Evolutionary conservation across 331 rosid species (phyloP), one percentile per base, ranked within the genome.

Genomic region (Spiraea crenata): DNA sequence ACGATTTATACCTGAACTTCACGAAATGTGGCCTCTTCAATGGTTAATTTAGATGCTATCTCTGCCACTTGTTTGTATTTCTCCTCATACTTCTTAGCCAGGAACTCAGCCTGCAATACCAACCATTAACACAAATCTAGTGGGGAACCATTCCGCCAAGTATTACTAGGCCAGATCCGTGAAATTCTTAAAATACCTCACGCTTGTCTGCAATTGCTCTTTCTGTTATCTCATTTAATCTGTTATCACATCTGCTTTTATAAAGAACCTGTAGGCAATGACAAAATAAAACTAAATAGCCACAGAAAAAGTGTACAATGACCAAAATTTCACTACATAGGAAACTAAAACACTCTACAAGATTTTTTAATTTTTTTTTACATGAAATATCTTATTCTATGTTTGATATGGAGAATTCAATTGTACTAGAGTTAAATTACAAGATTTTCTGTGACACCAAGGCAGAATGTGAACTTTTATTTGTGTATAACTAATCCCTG

Each of bases 51-150:
- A 17, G 99, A 93, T 66, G 96, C 95, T 78, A 89, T 83, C 76
- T 93, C 97, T 68, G 90, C 91, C 78, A 89, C 97, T 82, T 93
- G 97, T 82, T 91, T 93, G 88, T 91, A 91, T 74, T 79, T 93
- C 85, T 93, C 98, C 79, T 91, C 99, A 73, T 93, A 93, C 74
- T 91, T 93, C 82, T 89, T 91, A 50, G 71, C 80, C 74, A 93
- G 80, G 31, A 81, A 77, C 74, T 91, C 99, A 37, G 95, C 95
- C 99, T 93, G 90, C 67, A 83, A 79, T 59, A 55, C 20, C 76
- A 78, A 71, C 62, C 61, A 63, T 49, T 17, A 52, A 46, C 16
- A 63, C 17, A 42, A 72, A 70, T 46, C 31, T 75, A 55, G 79
- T 57, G 60, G 45, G 64, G 63, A 73, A 57, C n/a, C 37, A 60